Evolutionary conservation across 495 filamentous ascomycete species (phyloP).

Genomic region (Xylaria castorea): DNA sequence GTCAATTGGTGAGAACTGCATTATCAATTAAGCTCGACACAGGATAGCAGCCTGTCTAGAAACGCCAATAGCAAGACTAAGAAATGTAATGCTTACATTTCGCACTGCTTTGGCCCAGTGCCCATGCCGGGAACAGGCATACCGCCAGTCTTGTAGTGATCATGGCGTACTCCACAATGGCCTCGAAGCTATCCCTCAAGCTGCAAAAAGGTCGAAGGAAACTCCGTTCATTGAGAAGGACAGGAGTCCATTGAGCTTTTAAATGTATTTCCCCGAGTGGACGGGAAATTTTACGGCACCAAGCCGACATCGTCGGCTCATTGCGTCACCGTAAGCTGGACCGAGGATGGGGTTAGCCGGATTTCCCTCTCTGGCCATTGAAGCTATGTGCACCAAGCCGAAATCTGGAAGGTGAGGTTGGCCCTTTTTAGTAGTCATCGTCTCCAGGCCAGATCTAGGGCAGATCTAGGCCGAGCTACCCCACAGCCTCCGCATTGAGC

Average conservation of each 20-base stretch:
- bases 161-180: slow-evolving; percentile 23
- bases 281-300: slow-evolving; percentile 4
- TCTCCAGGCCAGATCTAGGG: too few relatives aligned
- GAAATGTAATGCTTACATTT: slow-evolving; percentile 34
- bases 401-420: slow-evolving; percentile 7
- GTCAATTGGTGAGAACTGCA: slow-evolving; percentile 36
- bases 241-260: not conserved
- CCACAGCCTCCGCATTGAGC: slow-evolving; percentile 17
- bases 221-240: not conserved
- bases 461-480: slow-evolving; percentile 21
- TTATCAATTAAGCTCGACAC: slow-evolving; percentile 6
- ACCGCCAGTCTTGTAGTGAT: slow-evolving; percentile 17
- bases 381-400: not conserved
- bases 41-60: not conserved
- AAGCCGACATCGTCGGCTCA: slow-evolving; percentile 17
- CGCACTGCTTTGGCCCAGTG: slow-evolving; percentile 28
- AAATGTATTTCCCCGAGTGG: not conserved
- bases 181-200: not conserved
- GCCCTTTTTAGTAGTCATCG: not conserved
- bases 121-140: slow-evolving; percentile 35
- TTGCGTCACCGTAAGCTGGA: slow-evolving; percentile 5
- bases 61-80: not conserved
- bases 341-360: slow-evolving; percentile 4
- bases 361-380: slow-evolving; percentile 6
- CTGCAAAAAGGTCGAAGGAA: not conserved